phyloP scores from a whole-genome alignment of 108 stramenopile species.

The Cyclotella cryptica region DNA sequence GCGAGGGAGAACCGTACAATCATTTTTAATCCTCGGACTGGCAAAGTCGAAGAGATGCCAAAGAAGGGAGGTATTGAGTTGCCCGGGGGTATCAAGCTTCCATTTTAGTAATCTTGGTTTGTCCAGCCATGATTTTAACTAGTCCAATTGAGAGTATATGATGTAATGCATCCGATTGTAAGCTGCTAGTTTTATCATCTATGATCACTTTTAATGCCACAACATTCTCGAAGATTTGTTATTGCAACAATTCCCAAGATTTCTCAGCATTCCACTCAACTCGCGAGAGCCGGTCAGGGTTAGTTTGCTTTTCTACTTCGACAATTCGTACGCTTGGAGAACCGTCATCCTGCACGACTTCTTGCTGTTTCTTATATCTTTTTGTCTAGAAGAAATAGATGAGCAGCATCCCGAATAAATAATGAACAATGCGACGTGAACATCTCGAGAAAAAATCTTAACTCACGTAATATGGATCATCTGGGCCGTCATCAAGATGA shows the following conservation, averaged over 20 bases:
- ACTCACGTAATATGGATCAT: slow-evolving; percentile 54
- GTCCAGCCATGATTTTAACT: no score
- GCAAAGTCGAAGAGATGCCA: slow-evolving; percentile 65
- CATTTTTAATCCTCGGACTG: slow-evolving; percentile 74
- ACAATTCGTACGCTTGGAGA: slow-evolving; percentile 1
- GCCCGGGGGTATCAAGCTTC: slow-evolving; percentile 15
- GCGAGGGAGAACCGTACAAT: slow-evolving; percentile 77
- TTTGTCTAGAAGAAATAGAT: slow-evolving; percentile 24
- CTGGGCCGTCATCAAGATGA: slow-evolving; percentile 57
- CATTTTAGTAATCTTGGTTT: slow-evolving; percentile 27
- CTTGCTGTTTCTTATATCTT: slow-evolving; percentile 33
- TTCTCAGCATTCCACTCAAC: slow-evolving; percentile 44
- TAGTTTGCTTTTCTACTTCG: slow-evolving; percentile 56
- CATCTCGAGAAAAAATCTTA: neutral
- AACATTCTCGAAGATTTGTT: neutral
- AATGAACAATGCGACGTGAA: neutral
- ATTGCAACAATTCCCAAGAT: slow-evolving; percentile 39
- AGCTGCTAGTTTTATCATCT: neutral
- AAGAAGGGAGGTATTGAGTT: slow-evolving; percentile 41
- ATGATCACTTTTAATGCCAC: neutral
- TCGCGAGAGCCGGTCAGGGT: slow-evolving; percentile 44
- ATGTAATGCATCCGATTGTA: no score
- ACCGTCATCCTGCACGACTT: slow-evolving; percentile 31
- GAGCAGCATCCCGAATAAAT: neutral
- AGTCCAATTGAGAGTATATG: neutral